Percentiles rank a stretch among this genome's conserved stretches.
phyloP scores from a whole-genome alignment of 1,284 basidiomycete genomes.

The Ceratobasidium papillatum region DNA sequence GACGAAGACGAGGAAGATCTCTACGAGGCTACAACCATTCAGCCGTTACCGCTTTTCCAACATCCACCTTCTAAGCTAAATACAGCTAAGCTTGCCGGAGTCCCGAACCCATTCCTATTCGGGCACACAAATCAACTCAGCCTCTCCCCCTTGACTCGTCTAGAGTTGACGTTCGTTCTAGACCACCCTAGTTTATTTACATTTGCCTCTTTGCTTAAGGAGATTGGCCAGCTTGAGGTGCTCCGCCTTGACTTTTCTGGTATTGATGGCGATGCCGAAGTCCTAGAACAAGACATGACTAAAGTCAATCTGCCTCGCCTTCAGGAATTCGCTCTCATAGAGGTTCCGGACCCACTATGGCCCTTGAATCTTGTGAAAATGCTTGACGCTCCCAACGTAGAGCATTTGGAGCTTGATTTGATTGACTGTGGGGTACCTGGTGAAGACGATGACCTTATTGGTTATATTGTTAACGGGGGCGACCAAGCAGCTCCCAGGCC shows the following conservation, averaged over 20 bases:
- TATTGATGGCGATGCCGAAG: neutral
- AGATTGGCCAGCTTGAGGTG: neutral
- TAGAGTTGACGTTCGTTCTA: neutral
- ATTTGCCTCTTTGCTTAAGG: neutral
- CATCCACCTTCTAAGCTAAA: conserved; percentile 1
- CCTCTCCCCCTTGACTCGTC: neutral
- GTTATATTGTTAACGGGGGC: neutral
- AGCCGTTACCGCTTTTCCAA: neutral
- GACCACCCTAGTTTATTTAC: neutral
- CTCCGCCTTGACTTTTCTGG: neutral
- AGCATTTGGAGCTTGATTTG: neutral
- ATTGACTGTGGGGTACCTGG: neutral
- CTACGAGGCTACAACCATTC: neutral
- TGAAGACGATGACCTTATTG: neutral
- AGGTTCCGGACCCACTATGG: neutral
- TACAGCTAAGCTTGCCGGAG: neutral
- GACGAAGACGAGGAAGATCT: neutral
- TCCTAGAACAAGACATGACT: neutral
- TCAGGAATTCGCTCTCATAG: neutral
- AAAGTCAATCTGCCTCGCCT: neutral
- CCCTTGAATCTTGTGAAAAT: neutral
- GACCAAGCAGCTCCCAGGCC: neutral
- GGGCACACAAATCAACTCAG: conserved; percentile 15
- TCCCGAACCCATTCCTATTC: conserved; percentile 16
- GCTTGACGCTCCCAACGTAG: conserved; percentile 13